phyloP scores from a whole-genome alignment of 2,329 filamentous ascomycete species.

The Plectosphaerella plurivora region DNA sequence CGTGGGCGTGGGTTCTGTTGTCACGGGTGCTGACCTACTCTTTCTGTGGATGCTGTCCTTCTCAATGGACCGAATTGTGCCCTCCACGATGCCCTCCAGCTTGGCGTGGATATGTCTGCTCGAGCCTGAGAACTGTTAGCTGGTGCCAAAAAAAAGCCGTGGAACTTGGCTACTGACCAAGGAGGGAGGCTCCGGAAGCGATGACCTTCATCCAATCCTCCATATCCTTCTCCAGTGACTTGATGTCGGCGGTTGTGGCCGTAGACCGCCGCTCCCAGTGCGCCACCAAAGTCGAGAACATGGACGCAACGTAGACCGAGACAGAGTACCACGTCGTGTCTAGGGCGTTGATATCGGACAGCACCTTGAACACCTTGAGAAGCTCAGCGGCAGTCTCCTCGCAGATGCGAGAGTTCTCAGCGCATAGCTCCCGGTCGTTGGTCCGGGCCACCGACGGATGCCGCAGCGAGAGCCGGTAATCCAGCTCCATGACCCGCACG shows the following conservation, averaged over 20 bases:
- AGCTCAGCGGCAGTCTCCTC: constrained; percentile 62
- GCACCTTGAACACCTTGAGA: constrained; percentile 52
- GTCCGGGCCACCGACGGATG: constrained; percentile 58
- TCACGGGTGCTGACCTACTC: neutral
- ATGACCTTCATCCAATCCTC: constrained; percentile 64
- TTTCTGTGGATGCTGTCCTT: constrained; percentile 38
- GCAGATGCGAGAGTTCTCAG: constrained; percentile 61
- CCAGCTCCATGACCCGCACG: constrained; percentile 47
- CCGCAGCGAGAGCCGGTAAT: constrained; percentile 55
- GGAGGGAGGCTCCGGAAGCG: constrained; percentile 58
- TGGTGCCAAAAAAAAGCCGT: neutral
- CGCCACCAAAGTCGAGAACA: constrained; percentile 68
- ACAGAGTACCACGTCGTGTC: constrained; percentile 77
- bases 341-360: constrained; percentile 62
- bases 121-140: constrained; percentile 29
- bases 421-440: constrained; percentile 48
- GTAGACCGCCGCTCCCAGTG: constrained; percentile 63
- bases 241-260: constrained; percentile 54
- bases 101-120: constrained; percentile 38
- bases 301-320: constrained; percentile 67
- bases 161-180: constrained; percentile 46
- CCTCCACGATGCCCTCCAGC: constrained; percentile 43
- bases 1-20: neutral
- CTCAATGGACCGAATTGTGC: constrained; percentile 49
- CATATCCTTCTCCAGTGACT: constrained; percentile 63